A percentile compares a stretch with the other conserved stretches of the same genome.
Evolutionary conservation across 345 rosid species (phyloP).

Genomic region (Eucalyptus camaldulensis): DNA sequence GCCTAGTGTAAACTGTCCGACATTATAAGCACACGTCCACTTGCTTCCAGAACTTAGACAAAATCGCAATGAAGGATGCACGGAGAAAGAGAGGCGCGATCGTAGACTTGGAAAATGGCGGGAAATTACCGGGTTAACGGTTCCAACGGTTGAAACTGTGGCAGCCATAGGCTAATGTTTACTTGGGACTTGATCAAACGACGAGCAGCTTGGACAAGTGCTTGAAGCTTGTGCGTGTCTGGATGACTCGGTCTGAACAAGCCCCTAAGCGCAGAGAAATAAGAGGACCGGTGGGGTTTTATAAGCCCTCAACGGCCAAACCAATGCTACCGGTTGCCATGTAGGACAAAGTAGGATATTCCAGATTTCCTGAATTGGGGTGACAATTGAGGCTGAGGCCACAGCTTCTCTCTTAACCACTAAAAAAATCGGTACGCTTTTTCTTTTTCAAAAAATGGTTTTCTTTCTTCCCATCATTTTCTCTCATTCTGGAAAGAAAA

Average conservation of each 20-base stretch:
- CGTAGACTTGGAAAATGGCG: neutral
- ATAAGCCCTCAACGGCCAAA: neutral
- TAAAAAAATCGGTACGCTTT: neutral
- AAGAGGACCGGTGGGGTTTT: neutral
- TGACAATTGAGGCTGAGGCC: neutral
- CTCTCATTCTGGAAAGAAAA: neutral
- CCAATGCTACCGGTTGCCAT: neutral
- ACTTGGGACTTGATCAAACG: neutral
- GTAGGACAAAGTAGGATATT: neutral
- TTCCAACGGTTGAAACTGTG: neutral
- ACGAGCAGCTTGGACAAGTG: neutral
- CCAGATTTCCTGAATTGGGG: neutral
- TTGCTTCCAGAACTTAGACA: neutral
- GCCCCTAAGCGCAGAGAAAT: neutral
- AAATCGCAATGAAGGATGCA: neutral
- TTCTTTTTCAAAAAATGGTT: neutral
- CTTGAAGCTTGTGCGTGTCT: neutral
- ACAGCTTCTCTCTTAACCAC: neutral
- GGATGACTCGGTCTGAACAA: neutral
- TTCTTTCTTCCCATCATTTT: neutral
- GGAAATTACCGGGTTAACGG: neutral
- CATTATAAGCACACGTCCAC: neutral
- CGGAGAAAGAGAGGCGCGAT: neutral
- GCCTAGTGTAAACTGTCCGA: neutral
- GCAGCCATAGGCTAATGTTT: slow-evolving; percentile 1